Evolutionary conservation across 73 alveolate species (phyloP).

Genomic region (Paramecium sexaurelia): DNA sequence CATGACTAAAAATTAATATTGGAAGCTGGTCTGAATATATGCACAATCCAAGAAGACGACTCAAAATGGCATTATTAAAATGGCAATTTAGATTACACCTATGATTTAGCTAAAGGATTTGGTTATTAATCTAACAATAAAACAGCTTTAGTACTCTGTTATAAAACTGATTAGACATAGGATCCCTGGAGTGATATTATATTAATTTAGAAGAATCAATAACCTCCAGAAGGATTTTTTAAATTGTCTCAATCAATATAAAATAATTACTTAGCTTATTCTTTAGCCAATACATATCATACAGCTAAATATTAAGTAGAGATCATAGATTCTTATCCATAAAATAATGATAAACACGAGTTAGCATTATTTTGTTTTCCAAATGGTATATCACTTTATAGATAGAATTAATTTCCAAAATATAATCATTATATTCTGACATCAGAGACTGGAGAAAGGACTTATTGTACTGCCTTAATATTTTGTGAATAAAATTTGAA

Average conservation of each 20-base stretch:
- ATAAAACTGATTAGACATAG: background rate
- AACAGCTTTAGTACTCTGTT: background rate
- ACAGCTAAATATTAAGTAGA: background rate
- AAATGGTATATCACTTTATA: background rate
- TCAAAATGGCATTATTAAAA: background rate
- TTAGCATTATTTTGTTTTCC: constrained; percentile 29
- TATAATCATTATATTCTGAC: constrained; percentile 5
- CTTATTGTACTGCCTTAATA: constrained; percentile 23
- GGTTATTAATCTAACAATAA: background rate
- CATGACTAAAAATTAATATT: background rate
- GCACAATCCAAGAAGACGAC: background rate
- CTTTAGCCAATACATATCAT: background rate
- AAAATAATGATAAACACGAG: background rate
- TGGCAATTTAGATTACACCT: background rate
- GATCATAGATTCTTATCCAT: background rate
- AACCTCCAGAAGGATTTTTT: constrained; percentile 1
- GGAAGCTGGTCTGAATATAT: background rate
- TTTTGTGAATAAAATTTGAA: constrained; percentile 35
- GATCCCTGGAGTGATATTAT: constrained; percentile 50
- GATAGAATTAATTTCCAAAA: background rate
- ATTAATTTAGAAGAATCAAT: background rate
- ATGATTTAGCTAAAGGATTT: background rate
- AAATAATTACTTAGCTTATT: background rate
- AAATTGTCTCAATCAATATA: background rate
- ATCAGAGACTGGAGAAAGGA: constrained; percentile 10